Evolutionary conservation across 495 filamentous ascomycete genomes (phyloP), one percentile per base, ranked within the genome.

Genomic region (Annulohypoxylon maeteangense): DNA sequence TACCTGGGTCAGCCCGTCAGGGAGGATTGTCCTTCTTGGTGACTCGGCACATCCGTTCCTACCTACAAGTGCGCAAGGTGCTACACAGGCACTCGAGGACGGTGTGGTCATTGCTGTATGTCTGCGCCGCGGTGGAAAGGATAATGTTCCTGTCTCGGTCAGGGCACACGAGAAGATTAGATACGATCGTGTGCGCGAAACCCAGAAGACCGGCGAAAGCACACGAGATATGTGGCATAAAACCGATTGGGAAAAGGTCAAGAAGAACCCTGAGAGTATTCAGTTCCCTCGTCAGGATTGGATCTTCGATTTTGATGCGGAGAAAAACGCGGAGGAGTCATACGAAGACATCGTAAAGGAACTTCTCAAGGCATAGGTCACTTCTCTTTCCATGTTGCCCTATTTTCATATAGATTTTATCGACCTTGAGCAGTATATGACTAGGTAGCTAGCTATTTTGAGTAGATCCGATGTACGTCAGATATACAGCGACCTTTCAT

Each of bases 81-180:
- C 87, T 0, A 89, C 87, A 0, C 88, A 90, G 71, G 89, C 90
- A 0, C 83, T 92, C 75, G 90, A 92, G 68, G 90, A 91, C 60
- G 82, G 81, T 10, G 87, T 88, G 7, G 86, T 84, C 0, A 81
- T 91, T 22, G 88, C 88, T 3, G 82, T 88, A 8, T 88, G 86
- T 54, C 70, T 91, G 55, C 82, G 83, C 40, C 73, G 82, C 5
- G 87, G 80, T 6, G 88, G 88, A 0, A 88, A 87, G 67, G 78
- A 67, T 0, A 82, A 86, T 56, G 74, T 89, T 3, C 78, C 77
- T 0, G 74, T 65, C 4, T 84, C 84, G 0, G 80, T 87, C 14
- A 75, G 78, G 36, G 80, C 82, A 4, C 84, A 87, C 61, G 82
- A 87, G 68, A 82, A 84, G 40, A 81, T 87, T 8, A 72, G 85